Conservation (phyloP, 2,329 filamentous ascomycete species). For the Venturia effusa region DNA sequence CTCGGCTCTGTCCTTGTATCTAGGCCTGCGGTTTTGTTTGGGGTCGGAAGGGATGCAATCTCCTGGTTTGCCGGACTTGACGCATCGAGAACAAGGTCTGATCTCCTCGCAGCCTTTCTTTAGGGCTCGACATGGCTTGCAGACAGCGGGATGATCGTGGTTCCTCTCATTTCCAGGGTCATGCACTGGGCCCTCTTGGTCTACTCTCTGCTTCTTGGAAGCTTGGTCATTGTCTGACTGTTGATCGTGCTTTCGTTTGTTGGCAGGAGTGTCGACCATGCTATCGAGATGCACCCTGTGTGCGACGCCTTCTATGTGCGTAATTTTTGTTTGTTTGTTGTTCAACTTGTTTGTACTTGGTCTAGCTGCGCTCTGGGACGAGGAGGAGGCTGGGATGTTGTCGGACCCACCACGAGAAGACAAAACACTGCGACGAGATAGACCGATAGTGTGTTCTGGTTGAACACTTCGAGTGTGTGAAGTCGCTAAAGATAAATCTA, state of each 20-base stretch:
- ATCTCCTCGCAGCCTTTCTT: not conserved
- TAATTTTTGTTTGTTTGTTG: not conserved
- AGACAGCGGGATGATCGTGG: not conserved
- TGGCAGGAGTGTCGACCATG: not conserved
- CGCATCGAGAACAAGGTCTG: constrained; percentile 1
- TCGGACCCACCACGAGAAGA: not conserved
- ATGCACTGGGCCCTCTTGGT: not conserved
- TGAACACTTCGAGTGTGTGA: not conserved
- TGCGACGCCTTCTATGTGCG: not conserved
- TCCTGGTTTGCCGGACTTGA: not conserved
- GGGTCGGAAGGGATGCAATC: not conserved
- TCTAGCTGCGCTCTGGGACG: not conserved
- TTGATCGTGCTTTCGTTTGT: not conserved
- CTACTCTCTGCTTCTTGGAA: not conserved
- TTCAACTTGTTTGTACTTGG: not conserved
- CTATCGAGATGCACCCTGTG: not conserved
- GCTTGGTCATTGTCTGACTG: not conserved
- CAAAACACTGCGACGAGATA: not conserved
- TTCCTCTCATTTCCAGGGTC: not conserved
- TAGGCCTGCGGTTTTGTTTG: not conserved
- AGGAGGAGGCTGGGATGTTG: not conserved
- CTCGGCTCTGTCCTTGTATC: not conserved
- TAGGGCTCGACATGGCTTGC: not conserved
- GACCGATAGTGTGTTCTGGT: not conserved
- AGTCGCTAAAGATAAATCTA: not conserved